Conservation (phyloP, 129 eudicot genomes). For the Helichrysum umbraculigerum region DNA sequence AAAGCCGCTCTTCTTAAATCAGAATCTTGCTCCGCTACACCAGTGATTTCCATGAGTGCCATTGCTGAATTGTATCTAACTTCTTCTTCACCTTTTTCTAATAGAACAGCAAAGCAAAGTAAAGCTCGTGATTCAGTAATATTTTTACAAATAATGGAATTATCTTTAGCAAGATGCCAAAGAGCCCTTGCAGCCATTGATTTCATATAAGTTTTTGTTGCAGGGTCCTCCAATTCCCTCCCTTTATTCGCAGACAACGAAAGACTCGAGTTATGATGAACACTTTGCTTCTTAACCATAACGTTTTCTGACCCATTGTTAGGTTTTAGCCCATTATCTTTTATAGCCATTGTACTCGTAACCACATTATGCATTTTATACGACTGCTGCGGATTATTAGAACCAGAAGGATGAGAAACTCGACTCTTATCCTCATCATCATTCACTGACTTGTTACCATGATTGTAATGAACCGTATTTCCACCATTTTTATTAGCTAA, state of each 20-base stretch:
- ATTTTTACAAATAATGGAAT: constrained; percentile 40
- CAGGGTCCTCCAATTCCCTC: constrained; percentile 46
- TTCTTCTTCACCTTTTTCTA: constrained; percentile 50
- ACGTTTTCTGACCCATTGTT: constrained; percentile 22
- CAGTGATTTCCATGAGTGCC: constrained; percentile 53
- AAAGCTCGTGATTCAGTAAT: constrained; percentile 55
- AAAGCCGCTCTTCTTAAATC: constrained; percentile 47
- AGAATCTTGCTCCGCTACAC: constrained; percentile 46
- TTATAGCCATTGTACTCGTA: constrained; percentile 40
- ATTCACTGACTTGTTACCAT: background rate
- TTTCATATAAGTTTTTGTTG: constrained; percentile 43
- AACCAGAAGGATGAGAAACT: constrained; percentile 35
- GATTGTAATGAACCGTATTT: constrained; percentile 18
- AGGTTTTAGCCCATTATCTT: constrained; percentile 25
- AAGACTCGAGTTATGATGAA: constrained; percentile 31
- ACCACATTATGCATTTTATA: constrained; percentile 46
- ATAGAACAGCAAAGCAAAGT: constrained; percentile 47
- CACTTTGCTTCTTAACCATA: constrained; percentile 27
- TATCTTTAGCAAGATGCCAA: constrained; percentile 45
- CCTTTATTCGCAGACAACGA: constrained; percentile 37
- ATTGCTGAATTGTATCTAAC: constrained; percentile 48
- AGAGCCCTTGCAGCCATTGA: constrained; percentile 53
- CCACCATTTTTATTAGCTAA: constrained; percentile 36
- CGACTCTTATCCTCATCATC: constrained; percentile 33
- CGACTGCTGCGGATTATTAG: constrained; percentile 19